A percentile compares a stretch with the other conserved stretches of the same genome.
Conservation (phyloP, 78 protist species). For the Dictyostelium capitatum region DNA sequence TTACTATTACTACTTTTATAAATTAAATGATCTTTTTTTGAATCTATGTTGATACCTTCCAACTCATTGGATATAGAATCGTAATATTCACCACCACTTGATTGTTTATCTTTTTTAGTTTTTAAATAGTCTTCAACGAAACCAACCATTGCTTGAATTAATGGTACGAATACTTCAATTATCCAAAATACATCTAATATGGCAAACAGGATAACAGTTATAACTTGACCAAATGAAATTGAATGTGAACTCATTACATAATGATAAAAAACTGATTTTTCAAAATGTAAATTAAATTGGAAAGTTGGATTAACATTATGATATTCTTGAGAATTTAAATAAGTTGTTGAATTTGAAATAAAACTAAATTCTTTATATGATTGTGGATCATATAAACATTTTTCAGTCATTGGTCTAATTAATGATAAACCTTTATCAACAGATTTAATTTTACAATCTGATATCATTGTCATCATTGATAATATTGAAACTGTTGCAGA, state of each 20-base stretch:
- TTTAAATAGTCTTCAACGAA: slow-evolving; percentile 11
- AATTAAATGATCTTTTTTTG: background rate
- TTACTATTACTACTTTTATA: background rate
- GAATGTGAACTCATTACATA: slow-evolving; percentile 49
- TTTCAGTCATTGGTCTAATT: slow-evolving; percentile 71
- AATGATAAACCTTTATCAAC: slow-evolving; percentile 21
- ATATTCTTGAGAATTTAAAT: slow-evolving; percentile 13
- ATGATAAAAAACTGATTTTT: slow-evolving; percentile 61
- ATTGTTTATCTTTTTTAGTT: background rate
- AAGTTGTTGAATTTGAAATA: slow-evolving; percentile 41
- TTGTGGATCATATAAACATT: slow-evolving; percentile 22
- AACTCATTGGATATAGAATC: background rate
- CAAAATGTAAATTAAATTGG: slow-evolving; percentile 25
- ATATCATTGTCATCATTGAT: slow-evolving; percentile 63
- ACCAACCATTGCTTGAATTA: slow-evolving; percentile 38
- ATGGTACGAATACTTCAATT: slow-evolving; percentile 56
- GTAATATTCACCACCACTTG: background rate
- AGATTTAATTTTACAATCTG: slow-evolving; percentile 55
- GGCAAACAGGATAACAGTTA: slow-evolving; percentile 72
- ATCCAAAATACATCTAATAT: slow-evolving; percentile 71
- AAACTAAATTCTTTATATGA: slow-evolving; percentile 49
- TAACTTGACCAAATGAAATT: slow-evolving; percentile 69
- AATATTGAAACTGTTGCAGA: slow-evolving; percentile 30
- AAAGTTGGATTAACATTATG: slow-evolving; percentile 45
- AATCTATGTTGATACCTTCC: background rate